Evolutionary conservation across 2,329 filamentous ascomycete species (phyloP).

Genomic region (Didymella glomerata): DNA sequence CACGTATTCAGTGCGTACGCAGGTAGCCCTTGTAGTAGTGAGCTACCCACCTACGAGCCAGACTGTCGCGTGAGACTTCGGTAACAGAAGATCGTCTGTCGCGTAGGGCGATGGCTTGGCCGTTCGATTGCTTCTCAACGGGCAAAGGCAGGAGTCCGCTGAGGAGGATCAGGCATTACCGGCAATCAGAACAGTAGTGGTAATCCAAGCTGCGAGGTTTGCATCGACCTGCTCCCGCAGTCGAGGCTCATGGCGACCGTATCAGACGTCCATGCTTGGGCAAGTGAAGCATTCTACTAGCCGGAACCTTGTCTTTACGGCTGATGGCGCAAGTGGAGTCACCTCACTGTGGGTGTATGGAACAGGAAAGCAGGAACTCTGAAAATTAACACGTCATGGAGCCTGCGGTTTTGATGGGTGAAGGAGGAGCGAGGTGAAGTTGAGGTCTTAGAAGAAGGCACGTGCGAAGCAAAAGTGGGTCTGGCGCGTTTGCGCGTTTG

Average conservation of each 20-base stretch:
- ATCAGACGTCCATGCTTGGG: neutral
- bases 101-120: neutral
- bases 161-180: neutral
- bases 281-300: neutral
- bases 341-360: neutral
- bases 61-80: neutral
- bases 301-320: neutral
- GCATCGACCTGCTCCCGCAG: neutral
- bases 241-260: neutral
- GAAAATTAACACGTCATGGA: neutral
- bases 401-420: neutral
- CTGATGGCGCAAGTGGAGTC: neutral
- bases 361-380: neutral
- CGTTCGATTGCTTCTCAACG: too few relatives aligned
- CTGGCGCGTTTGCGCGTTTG: neutral
- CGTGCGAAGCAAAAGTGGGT: constrained; percentile 4
- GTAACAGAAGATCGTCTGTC: neutral
- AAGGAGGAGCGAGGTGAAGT: neutral
- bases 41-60: neutral
- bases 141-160: neutral
- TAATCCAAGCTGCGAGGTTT: neutral
- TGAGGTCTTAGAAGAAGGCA: constrained; percentile 3
- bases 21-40: neutral
- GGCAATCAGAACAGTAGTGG: neutral
- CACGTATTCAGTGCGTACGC: neutral